Base-by-base conservation (phyloP, 2,329 filamentous ascomycete genomes). In the Onygena corvina region DNA sequence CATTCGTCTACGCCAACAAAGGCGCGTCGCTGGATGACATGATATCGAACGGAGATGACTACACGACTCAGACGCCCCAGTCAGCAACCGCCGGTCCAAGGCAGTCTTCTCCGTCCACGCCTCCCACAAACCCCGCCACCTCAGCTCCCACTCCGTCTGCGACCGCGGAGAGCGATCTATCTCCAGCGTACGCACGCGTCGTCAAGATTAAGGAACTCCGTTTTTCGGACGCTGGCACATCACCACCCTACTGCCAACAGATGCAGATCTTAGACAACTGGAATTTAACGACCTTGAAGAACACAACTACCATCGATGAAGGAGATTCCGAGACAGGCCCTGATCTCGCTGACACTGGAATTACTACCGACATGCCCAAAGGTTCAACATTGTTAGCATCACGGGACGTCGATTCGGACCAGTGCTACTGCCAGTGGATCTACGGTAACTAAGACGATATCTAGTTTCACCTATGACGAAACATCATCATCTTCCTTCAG, bases 121-220 rank as follows among this genome's bases (percentile, higher is more conserved):
- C 30, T 12, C 11, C 46, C 21, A 7, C 29, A 49, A 33, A 18
- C 36, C 42, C 30, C 47, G 51, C 46, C 16, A 56, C 14, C 53
- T 58, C 34, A 7, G 30, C 23, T 4, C 34, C 53, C 30, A 58
- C 20, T 60, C 18, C 27, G 12, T 31, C 30, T 12, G 31, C 16
- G 27, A 25, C 27, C 11, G 33, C 29, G 40, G 27, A 20, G 7
- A 21, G 40, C 30, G 29, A 11, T 18, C 4, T 44, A 23, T 25
- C 31, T 18, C 9, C 53, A 60, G 16, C 58, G 2, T 76, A 76
- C 55, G 78, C 80, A 1, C 78, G 76, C 46, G 70, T 77, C 21
- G 70, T 83, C 57, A 84, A 84, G 63, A 71, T 84, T 40, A 77
- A 81, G 60, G 80, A 84, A 62, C 76, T 79, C 47, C 74, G 81